A percentile compares a stretch with the other conserved stretches of the same genome.
These are phyloP conservation scores for Ballota nigra DNA, from an alignment of 257 asterid species.

Conservation along the genomic window DNA sequence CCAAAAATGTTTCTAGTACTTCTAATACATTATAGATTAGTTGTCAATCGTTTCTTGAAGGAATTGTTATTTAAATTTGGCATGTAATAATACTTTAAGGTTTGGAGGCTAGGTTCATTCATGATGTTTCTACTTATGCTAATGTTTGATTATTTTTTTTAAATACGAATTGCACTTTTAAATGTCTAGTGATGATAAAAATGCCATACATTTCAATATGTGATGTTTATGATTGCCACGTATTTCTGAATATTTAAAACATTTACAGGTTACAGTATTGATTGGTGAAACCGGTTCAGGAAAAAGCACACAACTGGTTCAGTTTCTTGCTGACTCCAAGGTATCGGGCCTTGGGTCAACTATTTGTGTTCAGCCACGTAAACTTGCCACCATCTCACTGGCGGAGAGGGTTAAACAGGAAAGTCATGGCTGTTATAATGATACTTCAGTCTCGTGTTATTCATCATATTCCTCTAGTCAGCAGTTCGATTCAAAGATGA, in stretches of 20 bases:
- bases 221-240: not conserved
- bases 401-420: constrained; percentile 83
- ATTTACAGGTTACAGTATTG: constrained; percentile 63
- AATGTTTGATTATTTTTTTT: not conserved
- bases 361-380: constrained; percentile 95
- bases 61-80: not conserved
- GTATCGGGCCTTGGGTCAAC: constrained; percentile 49
- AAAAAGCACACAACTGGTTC: constrained; percentile 94
- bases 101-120: not conserved
- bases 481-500: constrained; percentile 52
- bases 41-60: not conserved
- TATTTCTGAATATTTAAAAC: not conserved
- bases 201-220: not conserved
- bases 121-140: not conserved
- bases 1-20: not conserved
- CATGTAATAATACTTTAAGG: not conserved
- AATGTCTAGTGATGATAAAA: not conserved
- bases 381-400: constrained; percentile 81
- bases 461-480: constrained; percentile 61
- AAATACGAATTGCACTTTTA: not conserved
- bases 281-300: constrained; percentile 98
- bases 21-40: not conserved
- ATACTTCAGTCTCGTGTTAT: constrained; percentile 42
- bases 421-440: constrained; percentile 58
- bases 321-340: constrained; percentile 86